Percentiles rank a stretch among this genome's conserved stretches.
These are phyloP conservation scores for Lachnum nothofagi DNA, from an alignment of 2,329 filamentous ascomycete species.

Conservation along the genomic window DNA sequence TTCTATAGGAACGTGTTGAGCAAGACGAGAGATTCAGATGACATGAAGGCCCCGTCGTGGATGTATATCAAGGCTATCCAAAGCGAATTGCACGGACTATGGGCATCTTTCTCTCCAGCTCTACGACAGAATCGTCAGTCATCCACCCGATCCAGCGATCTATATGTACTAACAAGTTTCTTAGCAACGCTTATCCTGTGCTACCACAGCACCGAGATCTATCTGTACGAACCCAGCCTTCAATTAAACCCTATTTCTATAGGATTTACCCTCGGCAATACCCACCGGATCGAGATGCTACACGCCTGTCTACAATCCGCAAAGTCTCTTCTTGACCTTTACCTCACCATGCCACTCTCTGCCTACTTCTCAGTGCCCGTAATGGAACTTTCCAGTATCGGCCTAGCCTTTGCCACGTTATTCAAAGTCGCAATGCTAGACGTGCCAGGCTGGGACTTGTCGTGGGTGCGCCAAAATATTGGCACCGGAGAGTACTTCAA, in stretches of 20 bases:
- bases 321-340: slow-evolving; percentile 12
- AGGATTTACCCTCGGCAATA: background rate
- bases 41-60: slow-evolving; percentile 15
- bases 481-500: slow-evolving; percentile 27
- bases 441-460: slow-evolving; percentile 37
- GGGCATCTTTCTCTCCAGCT: slow-evolving; percentile 11
- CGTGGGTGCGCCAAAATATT: slow-evolving; percentile 34
- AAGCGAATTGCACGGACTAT: slow-evolving; percentile 14
- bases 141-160: background rate
- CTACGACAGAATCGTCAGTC: slow-evolving; percentile 22
- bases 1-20: slow-evolving; percentile 12
- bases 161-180: background rate
- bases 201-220: slow-evolving; percentile 16
- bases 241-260: slow-evolving; percentile 10
- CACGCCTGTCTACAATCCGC: slow-evolving; percentile 16
- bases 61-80: slow-evolving; percentile 18
- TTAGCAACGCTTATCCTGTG: slow-evolving; percentile 12
- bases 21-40: slow-evolving; percentile 5
- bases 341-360: slow-evolving; percentile 6
- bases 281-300: slow-evolving; percentile 22
- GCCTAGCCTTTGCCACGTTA: slow-evolving; percentile 34
- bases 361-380: slow-evolving; percentile 7
- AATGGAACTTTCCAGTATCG: slow-evolving; percentile 31
- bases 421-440: slow-evolving; percentile 36
- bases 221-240: slow-evolving; percentile 17